Conservation (phyloP, 2,329 filamentous ascomycete species). For the Verruconis gallopava region DNA sequence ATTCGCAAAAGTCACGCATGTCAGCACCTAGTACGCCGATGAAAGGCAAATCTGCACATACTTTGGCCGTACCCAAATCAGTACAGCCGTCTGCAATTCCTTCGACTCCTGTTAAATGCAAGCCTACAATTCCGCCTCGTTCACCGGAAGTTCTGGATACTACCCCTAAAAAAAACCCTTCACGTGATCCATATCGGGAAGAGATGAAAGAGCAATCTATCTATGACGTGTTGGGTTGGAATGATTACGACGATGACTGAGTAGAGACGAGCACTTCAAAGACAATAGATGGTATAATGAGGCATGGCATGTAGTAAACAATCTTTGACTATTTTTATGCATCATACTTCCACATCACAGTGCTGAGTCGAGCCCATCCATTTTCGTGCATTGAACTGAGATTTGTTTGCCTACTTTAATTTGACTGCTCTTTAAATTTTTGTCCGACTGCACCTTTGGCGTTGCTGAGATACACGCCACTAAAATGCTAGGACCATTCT, state of each 20-base stretch:
- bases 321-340: too few relatives aligned
- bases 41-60: not conserved
- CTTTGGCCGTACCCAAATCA: not conserved
- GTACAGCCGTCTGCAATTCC: not conserved
- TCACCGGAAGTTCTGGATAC: not conserved
- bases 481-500: conserved; percentile 13
- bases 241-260: conserved; percentile 24
- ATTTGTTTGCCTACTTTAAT: too few relatives aligned
- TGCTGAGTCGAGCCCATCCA: too few relatives aligned
- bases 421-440: too few relatives aligned
- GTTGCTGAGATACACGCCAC: too few relatives aligned
- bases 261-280: too few relatives aligned
- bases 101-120: conserved; percentile 9
- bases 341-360: too few relatives aligned
- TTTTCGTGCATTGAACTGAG: too few relatives aligned
- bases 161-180: not conserved
- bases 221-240: conserved; percentile 34
- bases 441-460: too few relatives aligned
- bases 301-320: too few relatives aligned
- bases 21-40: conserved; percentile 6
- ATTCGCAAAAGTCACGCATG: not conserved
- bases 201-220: conserved; percentile 19
- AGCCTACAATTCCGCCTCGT: not conserved
- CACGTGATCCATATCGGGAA: conserved; percentile 1
- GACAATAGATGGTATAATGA: too few relatives aligned